Evolutionary conservation across 208 protist species (phyloP), one percentile per base, ranked within the genome.

Genomic region (Trypanosoma caninum): DNA sequence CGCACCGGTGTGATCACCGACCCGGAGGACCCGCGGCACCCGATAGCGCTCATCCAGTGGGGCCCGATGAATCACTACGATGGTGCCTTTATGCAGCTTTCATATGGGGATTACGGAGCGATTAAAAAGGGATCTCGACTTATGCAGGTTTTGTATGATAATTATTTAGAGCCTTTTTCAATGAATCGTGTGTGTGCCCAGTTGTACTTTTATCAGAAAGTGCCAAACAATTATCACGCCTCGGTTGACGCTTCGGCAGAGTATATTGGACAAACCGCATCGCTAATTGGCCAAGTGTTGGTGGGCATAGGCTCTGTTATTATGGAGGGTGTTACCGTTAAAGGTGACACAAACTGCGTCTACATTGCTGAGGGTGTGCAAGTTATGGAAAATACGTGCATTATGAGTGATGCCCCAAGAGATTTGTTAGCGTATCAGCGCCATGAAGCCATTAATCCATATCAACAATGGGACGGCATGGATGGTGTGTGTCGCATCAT

Each of bases 391-490:
- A 92, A 92, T 65, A 90, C 82, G 28, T 92, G 80, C 56, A 92
- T 94, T 67, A 78, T 92, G 48, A 91, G 83, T 74, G 88, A 94
- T 51, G 82, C 83, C 9, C 84, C 88, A 37, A 84, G 78, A 8
- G 76, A 92, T 58, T 66, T 94, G 41, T 68, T 92, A 22, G 82
- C 82, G 7, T 94, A 94, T 52, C 82, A 91, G 69, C 79, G 88
- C 14, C 76, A 91, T 44, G 88, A 94, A 69, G 51, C 73, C 48
- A 63, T 94, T 44, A 94, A 94, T 71, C 88, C 88, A 22, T 94
- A 94, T 68, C 88, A 94, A 59, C 82, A 92, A 58, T 92, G 84
- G 85, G 88, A 94, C 40, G 82, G 82, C 34, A 90, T 91, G 80
- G 70, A 84, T 67, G 88, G 88, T 16, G 82, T 91, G 14, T 79